Evolutionary conservation across 176 grass and related monocot genomes (phyloP).

Genomic region (Phragmites australis): DNA sequence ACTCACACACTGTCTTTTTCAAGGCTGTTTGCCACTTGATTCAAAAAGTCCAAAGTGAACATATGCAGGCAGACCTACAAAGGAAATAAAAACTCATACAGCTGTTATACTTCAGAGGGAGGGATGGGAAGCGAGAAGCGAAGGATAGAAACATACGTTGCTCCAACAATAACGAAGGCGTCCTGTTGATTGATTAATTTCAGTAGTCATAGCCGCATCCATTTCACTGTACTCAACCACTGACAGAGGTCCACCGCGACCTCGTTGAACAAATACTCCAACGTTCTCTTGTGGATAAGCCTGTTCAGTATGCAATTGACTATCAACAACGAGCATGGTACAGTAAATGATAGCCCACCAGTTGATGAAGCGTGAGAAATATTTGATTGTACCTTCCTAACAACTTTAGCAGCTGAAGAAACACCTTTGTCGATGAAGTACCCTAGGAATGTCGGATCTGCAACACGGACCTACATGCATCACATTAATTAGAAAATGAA

Average conservation of each 20-base stretch:
- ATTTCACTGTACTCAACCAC: conserved; percentile 97
- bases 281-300: conserved; percentile 99
- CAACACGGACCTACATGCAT: conserved; percentile 80
- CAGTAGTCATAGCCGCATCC: conserved; percentile 84
- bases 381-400: conserved; percentile 73
- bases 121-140: neutral
- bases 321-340: neutral
- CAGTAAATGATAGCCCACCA: neutral
- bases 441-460: conserved; percentile 92
- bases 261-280: conserved; percentile 96
- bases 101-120: conserved; percentile 1
- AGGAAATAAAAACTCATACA: neutral
- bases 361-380: conserved; percentile 15
- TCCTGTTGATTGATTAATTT: conserved; percentile 95
- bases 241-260: conserved; percentile 78
- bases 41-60: conserved; percentile 91
- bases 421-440: conserved; percentile 96
- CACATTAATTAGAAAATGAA: conserved; percentile 41
- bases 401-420: conserved; percentile 86
- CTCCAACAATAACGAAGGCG: conserved; percentile 98
- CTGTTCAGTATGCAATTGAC: conserved; percentile 47
- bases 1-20: conserved; percentile 96
- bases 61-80: conserved; percentile 81
- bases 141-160: conserved; percentile 75
- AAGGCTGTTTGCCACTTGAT: conserved; percentile 88